These are phyloP conservation scores for Dryas integrifolia DNA, from an alignment of 331 rosid genomes.

Conservation along the genomic window DNA sequence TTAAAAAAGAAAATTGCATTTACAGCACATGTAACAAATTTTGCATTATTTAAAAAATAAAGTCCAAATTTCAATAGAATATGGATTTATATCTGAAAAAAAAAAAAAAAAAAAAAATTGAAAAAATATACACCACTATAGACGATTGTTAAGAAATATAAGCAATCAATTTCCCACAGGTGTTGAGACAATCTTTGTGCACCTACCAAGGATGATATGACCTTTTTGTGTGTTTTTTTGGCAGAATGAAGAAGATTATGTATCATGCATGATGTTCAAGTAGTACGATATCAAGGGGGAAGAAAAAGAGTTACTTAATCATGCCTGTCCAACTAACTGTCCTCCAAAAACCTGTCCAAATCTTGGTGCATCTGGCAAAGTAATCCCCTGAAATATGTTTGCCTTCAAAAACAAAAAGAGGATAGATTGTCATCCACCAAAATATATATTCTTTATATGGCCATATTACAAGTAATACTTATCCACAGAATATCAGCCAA, in stretches of 20 bases:
- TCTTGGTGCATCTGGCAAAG: constrained; percentile 73
- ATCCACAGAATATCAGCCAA: not conserved
- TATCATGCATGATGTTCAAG: not conserved
- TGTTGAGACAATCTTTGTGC: not conserved
- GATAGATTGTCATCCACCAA: constrained; percentile 7
- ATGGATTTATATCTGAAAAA: not conserved
- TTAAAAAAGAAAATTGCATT: not conserved
- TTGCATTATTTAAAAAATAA: not conserved
- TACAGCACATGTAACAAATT: not conserved
- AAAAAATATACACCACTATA: not conserved
- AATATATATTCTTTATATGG: not conserved
- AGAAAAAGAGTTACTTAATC: constrained; percentile 31
- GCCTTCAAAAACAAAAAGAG: constrained; percentile 40
- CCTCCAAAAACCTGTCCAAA: constrained; percentile 97
- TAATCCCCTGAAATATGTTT: constrained; percentile 72
- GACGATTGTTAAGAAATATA: not conserved
- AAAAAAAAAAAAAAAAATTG: not conserved
- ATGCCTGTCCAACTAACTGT: constrained; percentile 91
- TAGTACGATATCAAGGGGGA: not conserved
- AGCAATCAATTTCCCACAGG: not conserved
- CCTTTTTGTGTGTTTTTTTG: not conserved
- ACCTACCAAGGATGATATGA: not conserved
- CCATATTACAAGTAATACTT: not conserved
- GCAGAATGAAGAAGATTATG: not conserved
- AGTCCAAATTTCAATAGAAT: not conserved